Base-by-base conservation (phyloP, 192 early-diverging fungal species). In the Linderina pennispora region DNA sequence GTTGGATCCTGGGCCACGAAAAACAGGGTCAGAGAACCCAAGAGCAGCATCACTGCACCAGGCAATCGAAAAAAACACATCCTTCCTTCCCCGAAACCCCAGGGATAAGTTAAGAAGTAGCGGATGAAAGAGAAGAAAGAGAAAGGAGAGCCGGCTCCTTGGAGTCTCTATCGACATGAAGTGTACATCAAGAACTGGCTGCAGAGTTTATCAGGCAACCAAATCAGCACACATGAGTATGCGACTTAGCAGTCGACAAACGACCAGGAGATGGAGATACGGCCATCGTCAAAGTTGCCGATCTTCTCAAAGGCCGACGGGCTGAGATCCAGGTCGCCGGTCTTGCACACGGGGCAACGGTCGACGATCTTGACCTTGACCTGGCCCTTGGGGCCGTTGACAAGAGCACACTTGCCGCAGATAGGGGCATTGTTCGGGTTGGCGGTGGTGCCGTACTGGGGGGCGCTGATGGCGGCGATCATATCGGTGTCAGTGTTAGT, bases 381-480 rank as follows among this genome's bases (percentile, higher is more conserved):
- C 24, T 69, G 41, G 10, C 77, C 77, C 16, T 69, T 60, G 8
- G 61, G 40, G 9, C 64, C 61, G 36, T 62, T 77, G 2, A 77
- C 72, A 17, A 40, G 49, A n/a, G 60, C 67, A 36, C 63, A 62
- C 46, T 70, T 59, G 24, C 79, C 79, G 55, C 82, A 84, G 21
- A 71, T 45, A 9, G 48, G 32, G 1, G 67, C 60, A 5, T 35
- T 38, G 45, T 71, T 71, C 0, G 80, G 76, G 42, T 80, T 79
- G 14, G 66, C 61, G 26, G 22, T 50, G 2, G 65, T 45, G 7
- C 63, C 72, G 53, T 75, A 79, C 52, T 79, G 77, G 17, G 70
- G 73, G 8, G 69, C 70, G 46, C 76, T 79, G 19, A 83, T 65
- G 1, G 81, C 81, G 8, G 59, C 78, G 52, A 83, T 66, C 18